Evolutionary conservation across 768 basidiomycete genomes (phyloP).

Genomic region (Zangia roseola): DNA sequence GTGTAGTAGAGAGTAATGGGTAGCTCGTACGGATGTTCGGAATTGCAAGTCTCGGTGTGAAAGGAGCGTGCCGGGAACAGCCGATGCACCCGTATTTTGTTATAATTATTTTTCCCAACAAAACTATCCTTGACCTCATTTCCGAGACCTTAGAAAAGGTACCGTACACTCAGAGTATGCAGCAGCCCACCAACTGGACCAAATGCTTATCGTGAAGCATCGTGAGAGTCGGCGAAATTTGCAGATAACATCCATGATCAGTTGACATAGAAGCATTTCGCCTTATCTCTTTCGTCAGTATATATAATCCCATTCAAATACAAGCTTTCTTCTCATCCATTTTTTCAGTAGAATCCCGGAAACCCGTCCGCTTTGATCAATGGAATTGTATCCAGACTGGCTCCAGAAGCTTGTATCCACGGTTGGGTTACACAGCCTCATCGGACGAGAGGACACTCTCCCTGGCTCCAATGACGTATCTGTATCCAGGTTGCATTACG

Average conservation of each 20-base stretch:
- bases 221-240: background rate
- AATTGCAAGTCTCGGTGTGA: slow-evolving; percentile 14
- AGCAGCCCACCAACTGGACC: too few relatives aligned
- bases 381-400: slow-evolving; percentile 8
- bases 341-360: too few relatives aligned
- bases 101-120: slow-evolving; percentile 7
- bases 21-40: slow-evolving; percentile 16
- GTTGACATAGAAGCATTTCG: background rate
- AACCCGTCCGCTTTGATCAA: background rate
- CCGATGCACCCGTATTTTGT: slow-evolving; percentile 18
- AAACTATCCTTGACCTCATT: background rate
- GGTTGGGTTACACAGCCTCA: background rate
- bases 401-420: slow-evolving; percentile 9
- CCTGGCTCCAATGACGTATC: slow-evolving; percentile 24
- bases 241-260: slow-evolving; percentile 2
- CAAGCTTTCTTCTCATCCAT: slow-evolving; percentile 1
- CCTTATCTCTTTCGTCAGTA: slow-evolving; percentile 5
- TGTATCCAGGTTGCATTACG: slow-evolving; percentile 14
- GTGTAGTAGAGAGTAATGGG: slow-evolving; percentile 2
- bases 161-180: too few relatives aligned
- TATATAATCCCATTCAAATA: background rate
- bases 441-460: background rate
- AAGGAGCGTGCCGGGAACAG: slow-evolving; percentile 27
- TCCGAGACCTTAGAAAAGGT: too few relatives aligned
- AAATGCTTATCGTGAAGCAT: too few relatives aligned